phyloP scores from a whole-genome alignment of 495 filamentous ascomycete species.

The Neurospora sp. region DNA sequence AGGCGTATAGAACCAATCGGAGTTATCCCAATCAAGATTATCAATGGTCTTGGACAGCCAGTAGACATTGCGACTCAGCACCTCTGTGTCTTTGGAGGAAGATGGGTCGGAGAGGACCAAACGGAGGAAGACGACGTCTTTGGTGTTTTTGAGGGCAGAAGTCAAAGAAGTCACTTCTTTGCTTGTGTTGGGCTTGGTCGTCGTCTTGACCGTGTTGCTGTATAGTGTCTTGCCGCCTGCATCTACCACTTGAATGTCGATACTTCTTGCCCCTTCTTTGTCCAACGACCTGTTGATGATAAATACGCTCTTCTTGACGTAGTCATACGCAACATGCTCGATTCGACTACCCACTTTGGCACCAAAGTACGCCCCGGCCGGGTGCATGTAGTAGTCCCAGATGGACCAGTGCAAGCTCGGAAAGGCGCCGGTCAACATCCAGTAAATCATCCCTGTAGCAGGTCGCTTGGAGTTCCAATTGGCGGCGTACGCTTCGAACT shows the following conservation, averaged over 20 bases:
- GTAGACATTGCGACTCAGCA: slow-evolving; percentile 51
- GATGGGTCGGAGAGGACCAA: slow-evolving; percentile 32
- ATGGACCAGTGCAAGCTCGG: slow-evolving; percentile 57
- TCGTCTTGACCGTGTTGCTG: slow-evolving; percentile 11
- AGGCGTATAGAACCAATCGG: slow-evolving; percentile 50
- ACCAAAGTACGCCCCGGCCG: slow-evolving; percentile 50
- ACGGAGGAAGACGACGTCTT: slow-evolving; percentile 42
- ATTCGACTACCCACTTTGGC: slow-evolving; percentile 40
- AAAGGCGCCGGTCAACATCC: slow-evolving; percentile 61
- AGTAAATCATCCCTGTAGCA: slow-evolving; percentile 54
- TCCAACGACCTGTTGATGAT: slow-evolving; percentile 47
- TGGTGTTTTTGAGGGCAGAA: slow-evolving; percentile 21
- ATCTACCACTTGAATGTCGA: slow-evolving; percentile 41
- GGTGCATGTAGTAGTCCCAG: slow-evolving; percentile 53
- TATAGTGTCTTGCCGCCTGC: slow-evolving; percentile 32
- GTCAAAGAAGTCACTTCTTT: slow-evolving; percentile 20
- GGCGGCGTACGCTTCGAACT: slow-evolving; percentile 48
- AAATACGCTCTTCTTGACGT: slow-evolving; percentile 33
- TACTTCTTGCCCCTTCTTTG: slow-evolving; percentile 27
- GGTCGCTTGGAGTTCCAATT: slow-evolving; percentile 41
- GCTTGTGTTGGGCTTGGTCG: slow-evolving; percentile 30
- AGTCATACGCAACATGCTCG: slow-evolving; percentile 52
- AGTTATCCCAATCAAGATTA: slow-evolving; percentile 43
- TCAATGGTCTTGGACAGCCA: slow-evolving; percentile 45
- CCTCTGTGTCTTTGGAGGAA: slow-evolving; percentile 5